A percentile compares a stretch with the other conserved stretches of the same genome.
Evolutionary conservation across 495 filamentous ascomycete genomes (phyloP).

Genomic region (Sordaria brevicollis): DNA sequence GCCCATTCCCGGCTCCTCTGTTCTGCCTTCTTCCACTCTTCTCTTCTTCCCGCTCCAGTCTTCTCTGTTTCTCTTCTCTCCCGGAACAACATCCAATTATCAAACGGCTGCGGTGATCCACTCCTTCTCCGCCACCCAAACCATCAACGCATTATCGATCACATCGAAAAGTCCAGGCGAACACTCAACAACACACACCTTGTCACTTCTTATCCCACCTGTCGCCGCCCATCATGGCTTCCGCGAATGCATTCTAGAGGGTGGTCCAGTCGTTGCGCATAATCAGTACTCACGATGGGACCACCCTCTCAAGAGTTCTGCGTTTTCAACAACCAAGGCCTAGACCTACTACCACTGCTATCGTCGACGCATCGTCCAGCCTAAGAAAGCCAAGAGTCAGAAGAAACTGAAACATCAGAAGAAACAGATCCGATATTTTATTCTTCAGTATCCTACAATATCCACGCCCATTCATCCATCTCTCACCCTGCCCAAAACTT

Average conservation of each 20-base stretch:
- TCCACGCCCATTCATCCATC: background rate
- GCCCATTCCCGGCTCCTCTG: background rate
- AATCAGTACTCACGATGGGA: constrained; percentile 36
- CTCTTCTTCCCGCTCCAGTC: background rate
- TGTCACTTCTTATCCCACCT: constrained; percentile 6
- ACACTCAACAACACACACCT: background rate
- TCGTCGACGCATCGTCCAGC: constrained; percentile 18
- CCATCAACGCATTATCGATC: constrained; percentile 6
- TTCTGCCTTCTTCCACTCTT: background rate
- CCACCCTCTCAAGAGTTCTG: constrained; percentile 35
- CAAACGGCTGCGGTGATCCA: background rate
- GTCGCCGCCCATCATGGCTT: constrained; percentile 26
- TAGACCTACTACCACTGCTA: background rate
- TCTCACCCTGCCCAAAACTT: background rate
- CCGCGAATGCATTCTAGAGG: constrained; percentile 40
- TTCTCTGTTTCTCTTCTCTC: background rate
- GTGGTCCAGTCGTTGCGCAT: constrained; percentile 32
- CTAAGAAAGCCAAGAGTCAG: background rate
- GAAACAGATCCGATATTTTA: constrained; percentile 5
- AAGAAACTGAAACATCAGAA: background rate
- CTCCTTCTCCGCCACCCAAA: background rate
- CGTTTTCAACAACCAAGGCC: constrained; percentile 11
- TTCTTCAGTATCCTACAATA: background rate
- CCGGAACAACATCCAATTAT: background rate
- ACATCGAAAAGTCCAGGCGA: background rate